Evolutionary conservation across 208 protist species (phyloP), one percentile per base, ranked within the genome.

Genomic region (Crithidia mellificae): DNA sequence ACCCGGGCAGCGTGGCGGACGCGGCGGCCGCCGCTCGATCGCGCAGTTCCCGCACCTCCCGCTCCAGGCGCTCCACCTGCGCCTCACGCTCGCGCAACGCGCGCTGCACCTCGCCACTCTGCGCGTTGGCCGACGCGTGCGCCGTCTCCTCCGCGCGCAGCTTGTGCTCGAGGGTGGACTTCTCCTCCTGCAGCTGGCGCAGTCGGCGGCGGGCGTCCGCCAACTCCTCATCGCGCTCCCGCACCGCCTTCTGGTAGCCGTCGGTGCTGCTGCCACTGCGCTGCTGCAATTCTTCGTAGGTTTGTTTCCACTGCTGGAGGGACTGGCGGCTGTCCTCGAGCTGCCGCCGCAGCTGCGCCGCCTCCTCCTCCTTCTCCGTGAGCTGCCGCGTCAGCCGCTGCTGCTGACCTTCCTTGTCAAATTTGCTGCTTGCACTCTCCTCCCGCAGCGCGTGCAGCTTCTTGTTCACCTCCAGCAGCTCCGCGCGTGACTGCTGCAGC

Each of bases 211-310:
- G 74, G 20, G 75, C 44, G 11, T 64, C 80, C 3, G 63, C 57
- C 17, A 87, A 24, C 74, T 91, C 88, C 25, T 67, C 81, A 8
- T 94, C 85, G 27, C 81, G 77, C 50, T 82, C 75, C 47, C 59
- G 70, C 17, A 87, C 34, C 5, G 72, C 47, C 22, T 72, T 70
- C 61, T 94, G 72, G n/a, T 80, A 68, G 17, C 69, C 72, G 43
- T 76, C 56, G 12, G 69, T 49, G 25, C 27, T 63, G 20, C 57
- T 62, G 2, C 80, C 81, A n/a, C 55, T 66, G 46, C 78, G 63
- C 55, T 70, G 77, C 76, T 85, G 78, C 43, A 84, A 66, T 57
- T 88, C 70, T 22, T 80, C 77, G 51, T 77, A 83, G 22, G 65
- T 80, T 7, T 71, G 39, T 55, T 85, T 85, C 81, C 83, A 88